phyloP scores from a whole-genome alignment of 202 grass and related monocot species.

The Zoysia matrella region DNA sequence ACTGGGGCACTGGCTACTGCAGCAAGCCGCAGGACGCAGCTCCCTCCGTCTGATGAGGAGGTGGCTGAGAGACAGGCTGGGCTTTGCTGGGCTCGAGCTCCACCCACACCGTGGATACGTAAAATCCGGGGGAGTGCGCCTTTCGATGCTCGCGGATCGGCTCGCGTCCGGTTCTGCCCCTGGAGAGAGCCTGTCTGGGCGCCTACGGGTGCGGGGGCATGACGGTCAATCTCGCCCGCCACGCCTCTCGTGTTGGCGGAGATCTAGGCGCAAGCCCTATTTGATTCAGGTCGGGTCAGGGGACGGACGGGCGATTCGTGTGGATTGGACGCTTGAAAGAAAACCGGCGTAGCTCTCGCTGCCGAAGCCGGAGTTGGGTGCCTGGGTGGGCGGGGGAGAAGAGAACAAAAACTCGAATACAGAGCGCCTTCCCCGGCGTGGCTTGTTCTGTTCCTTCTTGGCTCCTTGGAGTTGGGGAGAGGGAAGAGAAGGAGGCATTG shows the following conservation, averaged over 20 bases:
- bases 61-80: too few relatives aligned
- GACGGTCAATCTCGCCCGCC: conserved; percentile 6
- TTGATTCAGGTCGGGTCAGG: conserved; percentile 17
- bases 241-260: background rate
- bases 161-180: conserved; percentile 40
- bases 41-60: too few relatives aligned
- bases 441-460: too few relatives aligned
- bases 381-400: background rate
- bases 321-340: conserved; percentile 56
- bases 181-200: background rate
- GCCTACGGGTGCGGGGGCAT: background rate
- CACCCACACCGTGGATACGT: conserved; percentile 45
- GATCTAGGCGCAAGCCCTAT: conserved; percentile 55
- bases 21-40: too few relatives aligned
- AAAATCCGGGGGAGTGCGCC: conserved; percentile 62
- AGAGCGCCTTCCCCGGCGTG: background rate
- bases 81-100: conserved; percentile 19
- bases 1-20: too few relatives aligned
- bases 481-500: background rate
- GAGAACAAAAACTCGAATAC: conserved; percentile 7
- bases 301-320: conserved; percentile 23
- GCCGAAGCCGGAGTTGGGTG: too few relatives aligned
- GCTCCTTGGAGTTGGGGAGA: background rate
- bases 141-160: conserved; percentile 23
- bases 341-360: conserved; percentile 9